phyloP scores from a whole-genome alignment of 75 land plant species.

The Adiantum capillusveneris region DNA sequence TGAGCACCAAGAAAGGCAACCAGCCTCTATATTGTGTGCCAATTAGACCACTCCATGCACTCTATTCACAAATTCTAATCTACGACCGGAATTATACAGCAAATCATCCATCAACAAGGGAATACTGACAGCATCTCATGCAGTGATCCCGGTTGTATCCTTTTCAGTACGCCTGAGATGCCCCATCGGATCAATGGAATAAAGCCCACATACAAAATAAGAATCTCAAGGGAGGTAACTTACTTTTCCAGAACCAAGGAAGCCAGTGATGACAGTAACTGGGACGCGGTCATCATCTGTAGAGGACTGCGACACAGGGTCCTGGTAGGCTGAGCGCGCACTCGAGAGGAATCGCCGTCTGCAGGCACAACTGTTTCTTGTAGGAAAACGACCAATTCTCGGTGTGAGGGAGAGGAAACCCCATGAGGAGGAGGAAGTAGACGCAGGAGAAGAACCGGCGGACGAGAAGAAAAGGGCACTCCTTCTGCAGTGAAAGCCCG shows the following conservation, averaged over 20 bases:
- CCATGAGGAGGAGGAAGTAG: neutral
- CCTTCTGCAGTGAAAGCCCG: neutral
- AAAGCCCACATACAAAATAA: neutral
- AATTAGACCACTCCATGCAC: too few relatives aligned
- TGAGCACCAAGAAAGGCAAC: too few relatives aligned
- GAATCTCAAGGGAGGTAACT: neutral
- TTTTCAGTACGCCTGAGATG: too few relatives aligned
- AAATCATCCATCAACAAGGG: too few relatives aligned
- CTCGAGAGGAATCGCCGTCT: slow-evolving; percentile 1
- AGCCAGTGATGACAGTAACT: slow-evolving; percentile 90
- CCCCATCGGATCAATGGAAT: too few relatives aligned
- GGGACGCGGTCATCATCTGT: slow-evolving; percentile 58
- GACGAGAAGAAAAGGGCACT: neutral
- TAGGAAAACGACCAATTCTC: neutral
- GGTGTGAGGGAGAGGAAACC: neutral
- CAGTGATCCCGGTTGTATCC: too few relatives aligned
- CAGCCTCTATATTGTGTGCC: too few relatives aligned
- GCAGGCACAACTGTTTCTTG: neutral
- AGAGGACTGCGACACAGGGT: slow-evolving; percentile 9
- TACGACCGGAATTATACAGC: too few relatives aligned
- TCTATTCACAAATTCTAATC: too few relatives aligned
- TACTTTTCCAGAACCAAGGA: slow-evolving; percentile 94
- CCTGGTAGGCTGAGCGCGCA: slow-evolving; percentile 9
- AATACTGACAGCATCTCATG: too few relatives aligned
- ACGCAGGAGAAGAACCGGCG: neutral